phyloP scores from a whole-genome alignment of 2,329 filamentous ascomycete genomes.

The Ilyonectria robusta region DNA sequence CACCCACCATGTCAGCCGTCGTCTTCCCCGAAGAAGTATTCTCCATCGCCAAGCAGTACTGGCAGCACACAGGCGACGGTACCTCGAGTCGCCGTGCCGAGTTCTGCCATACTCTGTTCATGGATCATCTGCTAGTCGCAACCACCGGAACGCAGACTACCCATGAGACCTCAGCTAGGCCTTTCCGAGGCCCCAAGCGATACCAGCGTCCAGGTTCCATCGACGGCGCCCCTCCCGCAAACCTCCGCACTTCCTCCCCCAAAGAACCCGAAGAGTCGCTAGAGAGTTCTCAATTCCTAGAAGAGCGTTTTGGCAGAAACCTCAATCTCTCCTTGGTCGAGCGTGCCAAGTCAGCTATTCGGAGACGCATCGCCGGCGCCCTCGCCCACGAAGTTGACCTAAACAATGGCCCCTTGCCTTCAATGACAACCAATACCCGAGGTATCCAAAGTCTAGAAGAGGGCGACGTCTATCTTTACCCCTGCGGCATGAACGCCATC shows the following conservation, averaged over 20 bases:
- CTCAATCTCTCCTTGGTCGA: constrained; percentile 83
- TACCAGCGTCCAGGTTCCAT: constrained; percentile 76
- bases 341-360: constrained; percentile 88
- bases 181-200: constrained; percentile 80
- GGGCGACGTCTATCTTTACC: constrained; percentile 90
- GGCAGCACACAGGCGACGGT: constrained; percentile 96
- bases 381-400: constrained; percentile 79
- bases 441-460: constrained; percentile 79
- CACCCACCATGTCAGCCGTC: constrained; percentile 77
- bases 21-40: constrained; percentile 79
- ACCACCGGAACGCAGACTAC: constrained; percentile 46
- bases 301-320: constrained; percentile 95
- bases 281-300: constrained; percentile 86
- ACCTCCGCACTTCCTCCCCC: constrained; percentile 35
- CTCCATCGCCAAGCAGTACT: constrained; percentile 89
- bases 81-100: constrained; percentile 92
- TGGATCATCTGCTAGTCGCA: constrained; percentile 72
- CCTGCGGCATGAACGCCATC: constrained; percentile 95
- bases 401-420: constrained; percentile 41
- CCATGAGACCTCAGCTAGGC: constrained; percentile 48
- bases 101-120: constrained; percentile 84
- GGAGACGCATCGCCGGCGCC: constrained; percentile 89
- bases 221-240: constrained; percentile 34
- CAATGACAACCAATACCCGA: constrained; percentile 60
- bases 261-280: constrained; percentile 58